phyloP scores from a whole-genome alignment of 306 rosid genomes.

The Luffa acutangula region DNA sequence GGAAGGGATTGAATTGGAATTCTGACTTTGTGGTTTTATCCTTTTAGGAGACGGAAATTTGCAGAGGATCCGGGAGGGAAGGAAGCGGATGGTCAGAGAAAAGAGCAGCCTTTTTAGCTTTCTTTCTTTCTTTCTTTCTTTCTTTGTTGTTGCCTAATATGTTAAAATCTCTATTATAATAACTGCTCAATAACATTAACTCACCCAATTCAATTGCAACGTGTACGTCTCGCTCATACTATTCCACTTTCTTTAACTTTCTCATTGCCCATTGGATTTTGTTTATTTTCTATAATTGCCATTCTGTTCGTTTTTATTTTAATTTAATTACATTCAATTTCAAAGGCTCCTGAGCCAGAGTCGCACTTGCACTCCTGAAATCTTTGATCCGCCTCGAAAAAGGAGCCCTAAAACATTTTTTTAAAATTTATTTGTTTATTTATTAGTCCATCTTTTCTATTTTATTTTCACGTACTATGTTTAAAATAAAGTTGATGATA shows the following conservation, averaged over 20 bases:
- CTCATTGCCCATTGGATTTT: neutral
- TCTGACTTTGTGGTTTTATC: neutral
- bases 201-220: neutral
- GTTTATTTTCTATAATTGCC: neutral
- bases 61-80: neutral
- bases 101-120: neutral
- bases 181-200: neutral
- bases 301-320: neutral
- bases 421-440: too few relatives aligned
- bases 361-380: too few relatives aligned
- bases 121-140: neutral
- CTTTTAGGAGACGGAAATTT: neutral
- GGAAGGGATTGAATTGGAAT: neutral
- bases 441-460: too few relatives aligned
- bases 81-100: neutral
- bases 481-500: too few relatives aligned
- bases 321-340: neutral
- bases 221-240: neutral
- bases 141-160: neutral
- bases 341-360: too few relatives aligned
- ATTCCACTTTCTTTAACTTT: neutral
- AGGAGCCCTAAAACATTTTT: neutral
- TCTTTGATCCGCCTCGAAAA: neutral
- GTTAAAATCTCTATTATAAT: neutral
- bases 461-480: too few relatives aligned